These are phyloP conservation scores for Eleusine indica DNA, from an alignment of 176 grass and related monocot genomes.

Conservation along the genomic window DNA sequence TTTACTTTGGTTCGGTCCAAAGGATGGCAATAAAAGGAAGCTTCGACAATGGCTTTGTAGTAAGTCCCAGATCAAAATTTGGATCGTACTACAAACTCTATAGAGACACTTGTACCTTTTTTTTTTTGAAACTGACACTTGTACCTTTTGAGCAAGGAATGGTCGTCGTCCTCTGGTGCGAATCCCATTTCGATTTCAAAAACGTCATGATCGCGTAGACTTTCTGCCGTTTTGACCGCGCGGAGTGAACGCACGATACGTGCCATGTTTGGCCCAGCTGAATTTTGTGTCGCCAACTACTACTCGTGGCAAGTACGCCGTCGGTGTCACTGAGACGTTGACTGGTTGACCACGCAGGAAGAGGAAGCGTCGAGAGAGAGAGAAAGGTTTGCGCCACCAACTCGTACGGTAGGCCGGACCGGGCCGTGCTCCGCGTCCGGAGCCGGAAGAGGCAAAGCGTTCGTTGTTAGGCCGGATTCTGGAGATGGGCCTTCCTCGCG, in stretches of 20 bases:
- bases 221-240: not conserved
- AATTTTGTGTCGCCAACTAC: not conserved
- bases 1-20: no score
- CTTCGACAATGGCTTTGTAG: no score
- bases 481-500: not conserved
- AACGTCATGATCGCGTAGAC: not conserved
- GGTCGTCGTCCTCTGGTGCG: not conserved
- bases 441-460: not conserved
- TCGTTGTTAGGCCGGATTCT: not conserved
- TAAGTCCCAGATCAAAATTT: no score
- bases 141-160: not conserved
- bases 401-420: not conserved
- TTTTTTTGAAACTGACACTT: no score
- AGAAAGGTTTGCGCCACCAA: not conserved
- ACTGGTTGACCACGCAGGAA: not conserved
- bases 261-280: not conserved
- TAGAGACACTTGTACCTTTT: not conserved
- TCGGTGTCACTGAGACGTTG: not conserved
- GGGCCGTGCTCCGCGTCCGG: not conserved
- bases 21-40: no score
- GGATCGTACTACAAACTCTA: no score
- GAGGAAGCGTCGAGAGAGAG: not conserved
- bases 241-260: slow-evolving; percentile 13
- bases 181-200: not conserved
- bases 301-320: not conserved